phyloP scores from a whole-genome alignment of 1,284 basidiomycete species.

The Ceratobasidium theobromae region DNA sequence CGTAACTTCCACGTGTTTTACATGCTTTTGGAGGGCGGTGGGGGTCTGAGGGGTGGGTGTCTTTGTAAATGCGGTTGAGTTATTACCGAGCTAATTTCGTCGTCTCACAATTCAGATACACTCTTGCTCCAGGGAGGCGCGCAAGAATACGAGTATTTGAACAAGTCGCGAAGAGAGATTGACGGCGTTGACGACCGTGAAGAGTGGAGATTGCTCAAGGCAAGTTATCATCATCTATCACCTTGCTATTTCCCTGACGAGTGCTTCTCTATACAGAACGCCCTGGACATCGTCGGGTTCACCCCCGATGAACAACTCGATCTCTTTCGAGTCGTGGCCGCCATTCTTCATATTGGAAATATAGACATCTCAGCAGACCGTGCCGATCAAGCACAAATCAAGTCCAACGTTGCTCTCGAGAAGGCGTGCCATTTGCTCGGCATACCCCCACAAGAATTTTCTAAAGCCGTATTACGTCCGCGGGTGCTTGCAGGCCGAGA shows the following conservation, averaged over 20 bases:
- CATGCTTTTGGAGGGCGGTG: constrained; percentile 76
- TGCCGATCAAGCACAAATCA: constrained; percentile 86
- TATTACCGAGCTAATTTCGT: neutral
- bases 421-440: constrained; percentile 93
- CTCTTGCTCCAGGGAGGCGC: constrained; percentile 76
- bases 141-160: constrained; percentile 89
- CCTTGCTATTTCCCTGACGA: neutral
- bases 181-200: constrained; percentile 92
- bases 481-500: constrained; percentile 93
- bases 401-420: constrained; percentile 79
- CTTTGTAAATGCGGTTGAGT: neutral
- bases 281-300: constrained; percentile 88
- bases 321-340: constrained; percentile 91
- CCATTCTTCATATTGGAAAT: constrained; percentile 95
- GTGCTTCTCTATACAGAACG: constrained; percentile 52
- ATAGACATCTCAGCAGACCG: constrained; percentile 81
- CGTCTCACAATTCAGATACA: constrained; percentile 53
- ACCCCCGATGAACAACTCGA: constrained; percentile 82
- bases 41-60: constrained; percentile 60
- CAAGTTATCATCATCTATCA: constrained; percentile 42
- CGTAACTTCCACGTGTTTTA: constrained; percentile 98
- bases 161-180: constrained; percentile 84
- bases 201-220: constrained; percentile 84
- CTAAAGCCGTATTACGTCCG: constrained; percentile 82
- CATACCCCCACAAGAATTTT: constrained; percentile 87